phyloP scores from a whole-genome alignment of 148 eudicot genomes.

The Rhododendron griersonianum region DNA sequence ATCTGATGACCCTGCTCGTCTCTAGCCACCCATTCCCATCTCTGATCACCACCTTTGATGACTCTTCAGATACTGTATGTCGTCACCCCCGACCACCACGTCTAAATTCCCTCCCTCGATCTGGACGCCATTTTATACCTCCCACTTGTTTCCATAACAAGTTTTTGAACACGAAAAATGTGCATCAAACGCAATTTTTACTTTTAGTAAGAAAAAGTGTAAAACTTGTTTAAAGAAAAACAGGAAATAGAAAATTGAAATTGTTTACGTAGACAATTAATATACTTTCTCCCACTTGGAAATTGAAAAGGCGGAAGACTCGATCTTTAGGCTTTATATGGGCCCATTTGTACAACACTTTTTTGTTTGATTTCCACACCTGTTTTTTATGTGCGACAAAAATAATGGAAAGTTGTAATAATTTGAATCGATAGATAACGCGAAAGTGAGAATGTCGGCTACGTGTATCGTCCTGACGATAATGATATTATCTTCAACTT shows the following conservation, averaged over 20 bases:
- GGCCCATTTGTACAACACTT: neutral
- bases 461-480: neutral
- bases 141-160: neutral
- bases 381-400: neutral
- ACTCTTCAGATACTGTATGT: too few species aligned
- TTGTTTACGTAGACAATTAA: neutral
- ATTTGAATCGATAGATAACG: neutral
- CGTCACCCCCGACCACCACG: too few species aligned
- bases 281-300: neutral
- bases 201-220: too few species aligned
- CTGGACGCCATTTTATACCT: neutral
- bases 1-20: too few species aligned
- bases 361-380: neutral
- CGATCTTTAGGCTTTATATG: neutral
- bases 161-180: neutral
- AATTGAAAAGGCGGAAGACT: neutral
- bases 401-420: neutral
- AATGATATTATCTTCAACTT: too few species aligned
- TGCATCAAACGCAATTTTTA: neutral
- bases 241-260: neutral
- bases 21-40: too few species aligned
- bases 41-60: too few species aligned
- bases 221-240: neutral
- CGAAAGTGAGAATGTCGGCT: neutral
- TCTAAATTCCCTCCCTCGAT: neutral